phyloP scores from a whole-genome alignment of 164 flowering plant species.

The Echeveria elegans region DNA sequence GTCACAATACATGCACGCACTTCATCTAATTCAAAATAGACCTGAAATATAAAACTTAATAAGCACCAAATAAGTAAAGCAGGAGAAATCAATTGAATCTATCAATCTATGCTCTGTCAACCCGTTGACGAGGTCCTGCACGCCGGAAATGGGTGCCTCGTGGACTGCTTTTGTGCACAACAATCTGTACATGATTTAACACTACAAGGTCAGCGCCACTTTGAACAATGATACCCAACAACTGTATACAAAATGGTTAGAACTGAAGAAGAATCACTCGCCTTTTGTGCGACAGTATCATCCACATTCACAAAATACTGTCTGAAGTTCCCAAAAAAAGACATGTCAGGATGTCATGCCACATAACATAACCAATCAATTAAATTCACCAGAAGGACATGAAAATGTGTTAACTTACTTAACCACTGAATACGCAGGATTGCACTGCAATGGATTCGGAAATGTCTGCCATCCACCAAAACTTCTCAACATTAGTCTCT shows the following conservation, averaged over 20 bases:
- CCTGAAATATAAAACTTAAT: too few species aligned
- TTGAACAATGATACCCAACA: too few species aligned
- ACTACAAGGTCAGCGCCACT: too few species aligned
- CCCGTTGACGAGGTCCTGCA: too few species aligned
- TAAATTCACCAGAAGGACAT: not conserved
- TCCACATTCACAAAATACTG: constrained; percentile 56
- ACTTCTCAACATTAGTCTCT: constrained; percentile 17
- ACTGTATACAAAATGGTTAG: too few species aligned
- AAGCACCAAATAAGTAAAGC: too few species aligned
- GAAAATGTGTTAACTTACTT: constrained; percentile 30
- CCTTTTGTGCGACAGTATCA: constrained; percentile 54
- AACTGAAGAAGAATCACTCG: too few species aligned
- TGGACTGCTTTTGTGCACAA: constrained; percentile 57
- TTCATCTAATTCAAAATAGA: constrained; percentile 56
- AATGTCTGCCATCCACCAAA: constrained; percentile 35
- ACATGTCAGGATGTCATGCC: not conserved
- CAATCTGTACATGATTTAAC: constrained; percentile 29
- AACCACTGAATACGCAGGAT: constrained; percentile 71
- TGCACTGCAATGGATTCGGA: constrained; percentile 55
- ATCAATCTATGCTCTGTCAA: too few species aligned
- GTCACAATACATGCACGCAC: constrained; percentile 69
- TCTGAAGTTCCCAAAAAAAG: constrained; percentile 26
- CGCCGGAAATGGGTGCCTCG: too few species aligned
- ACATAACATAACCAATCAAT: too few species aligned
- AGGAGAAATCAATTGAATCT: too few species aligned